Percentiles rank a stretch among this genome's conserved stretches.
phyloP scores from a whole-genome alignment of 148 eudicot species.

The Diospyros lotus region DNA sequence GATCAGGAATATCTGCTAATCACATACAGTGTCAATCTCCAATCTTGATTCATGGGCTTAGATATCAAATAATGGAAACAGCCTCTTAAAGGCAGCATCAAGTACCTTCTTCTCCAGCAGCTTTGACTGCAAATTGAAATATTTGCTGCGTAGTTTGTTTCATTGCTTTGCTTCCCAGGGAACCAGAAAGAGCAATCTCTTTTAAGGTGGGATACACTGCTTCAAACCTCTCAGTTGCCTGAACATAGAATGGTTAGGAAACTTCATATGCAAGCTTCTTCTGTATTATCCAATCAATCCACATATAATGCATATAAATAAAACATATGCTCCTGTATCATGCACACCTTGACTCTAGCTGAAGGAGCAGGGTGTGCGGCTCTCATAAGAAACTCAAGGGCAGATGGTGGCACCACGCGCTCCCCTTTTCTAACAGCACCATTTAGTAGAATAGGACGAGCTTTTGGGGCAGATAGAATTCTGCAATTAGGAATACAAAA shows the following conservation, averaged over 20 bases:
- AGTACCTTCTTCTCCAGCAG: slow-evolving; percentile 44
- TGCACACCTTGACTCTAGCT: slow-evolving; percentile 45
- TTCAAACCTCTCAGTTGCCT: slow-evolving; percentile 68
- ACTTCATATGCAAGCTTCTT: neutral
- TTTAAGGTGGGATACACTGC: slow-evolving; percentile 59
- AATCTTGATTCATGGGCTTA: neutral
- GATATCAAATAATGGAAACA: neutral
- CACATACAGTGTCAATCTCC: neutral
- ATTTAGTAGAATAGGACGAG: slow-evolving; percentile 44
- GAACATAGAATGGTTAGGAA: slow-evolving; percentile 1
- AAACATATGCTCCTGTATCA: neutral
- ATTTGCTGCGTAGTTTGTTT: slow-evolving; percentile 50
- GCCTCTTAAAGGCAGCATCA: neutral
- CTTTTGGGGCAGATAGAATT: slow-evolving; percentile 50
- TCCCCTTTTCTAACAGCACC: slow-evolving; percentile 64
- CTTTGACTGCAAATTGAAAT: slow-evolving; percentile 30
- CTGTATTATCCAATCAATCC: neutral
- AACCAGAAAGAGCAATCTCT: slow-evolving; percentile 56
- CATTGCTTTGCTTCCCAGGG: slow-evolving; percentile 53
- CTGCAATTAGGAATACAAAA: slow-evolving; percentile 21
- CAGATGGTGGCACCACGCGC: slow-evolving; percentile 60
- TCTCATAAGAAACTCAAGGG: slow-evolving; percentile 51
- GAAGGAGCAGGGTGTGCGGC: slow-evolving; percentile 54
- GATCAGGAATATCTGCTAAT: slow-evolving; percentile 36
- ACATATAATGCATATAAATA: neutral